Evolutionary conservation across 306 rosid genomes (phyloP).

Genomic region (Biancaea sappan): DNA sequence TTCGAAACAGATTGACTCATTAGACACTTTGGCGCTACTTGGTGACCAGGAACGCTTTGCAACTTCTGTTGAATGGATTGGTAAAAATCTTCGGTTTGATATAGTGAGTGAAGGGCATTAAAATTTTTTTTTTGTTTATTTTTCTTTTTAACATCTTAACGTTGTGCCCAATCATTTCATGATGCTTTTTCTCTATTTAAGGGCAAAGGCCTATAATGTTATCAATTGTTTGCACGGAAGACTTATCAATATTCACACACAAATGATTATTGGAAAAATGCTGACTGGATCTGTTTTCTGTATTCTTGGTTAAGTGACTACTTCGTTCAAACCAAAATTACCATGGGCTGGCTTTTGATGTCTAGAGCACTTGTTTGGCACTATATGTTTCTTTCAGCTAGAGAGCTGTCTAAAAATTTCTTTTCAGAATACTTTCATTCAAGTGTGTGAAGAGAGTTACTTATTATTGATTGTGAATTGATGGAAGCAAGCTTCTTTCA

Average conservation of each 20-base stretch:
- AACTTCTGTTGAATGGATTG: constrained; percentile 92
- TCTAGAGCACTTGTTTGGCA: background rate
- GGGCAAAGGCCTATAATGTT: background rate
- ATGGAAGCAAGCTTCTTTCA: background rate
- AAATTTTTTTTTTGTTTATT: background rate
- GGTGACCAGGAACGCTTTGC: constrained; percentile 75
- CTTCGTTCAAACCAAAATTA: background rate
- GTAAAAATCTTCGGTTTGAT: constrained; percentile 93
- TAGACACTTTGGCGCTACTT: constrained; percentile 88
- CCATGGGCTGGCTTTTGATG: background rate
- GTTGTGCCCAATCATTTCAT: constrained; percentile 2
- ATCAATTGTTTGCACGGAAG: background rate
- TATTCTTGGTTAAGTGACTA: background rate
- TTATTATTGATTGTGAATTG: background rate
- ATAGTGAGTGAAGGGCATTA: constrained; percentile 66
- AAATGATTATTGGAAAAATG: background rate
- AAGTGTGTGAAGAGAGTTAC: background rate
- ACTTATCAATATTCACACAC: background rate
- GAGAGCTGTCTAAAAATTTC: background rate
- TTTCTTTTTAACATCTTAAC: background rate
- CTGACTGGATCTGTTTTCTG: background rate
- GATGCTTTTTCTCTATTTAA: background rate
- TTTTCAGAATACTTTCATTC: background rate
- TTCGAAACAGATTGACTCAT: constrained; percentile 74
- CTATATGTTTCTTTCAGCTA: background rate